Evolutionary conservation across 2,329 filamentous ascomycete species (phyloP).

Genomic region (Claviceps arundinis): DNA sequence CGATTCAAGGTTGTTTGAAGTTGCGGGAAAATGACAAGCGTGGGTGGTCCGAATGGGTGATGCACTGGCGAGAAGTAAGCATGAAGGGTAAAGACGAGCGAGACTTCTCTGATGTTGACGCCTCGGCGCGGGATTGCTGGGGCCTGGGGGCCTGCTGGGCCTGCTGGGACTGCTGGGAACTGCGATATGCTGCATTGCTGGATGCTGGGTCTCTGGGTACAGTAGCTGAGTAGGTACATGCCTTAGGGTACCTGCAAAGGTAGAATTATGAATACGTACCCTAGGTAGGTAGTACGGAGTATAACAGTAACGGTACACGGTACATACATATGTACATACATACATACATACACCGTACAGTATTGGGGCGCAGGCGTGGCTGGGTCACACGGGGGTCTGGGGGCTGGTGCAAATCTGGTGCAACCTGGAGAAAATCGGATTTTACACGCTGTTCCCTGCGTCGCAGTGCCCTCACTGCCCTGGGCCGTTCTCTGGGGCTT

Average conservation of each 20-base stretch:
- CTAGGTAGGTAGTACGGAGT: too few species aligned
- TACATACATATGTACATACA: too few species aligned
- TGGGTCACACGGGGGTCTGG: not conserved
- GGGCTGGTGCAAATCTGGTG: not conserved
- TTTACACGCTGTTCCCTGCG: too few species aligned
- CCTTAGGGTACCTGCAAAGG: too few species aligned
- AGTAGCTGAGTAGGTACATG: too few species aligned
- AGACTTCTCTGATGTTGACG: constrained; percentile 2
- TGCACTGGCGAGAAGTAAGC: not conserved
- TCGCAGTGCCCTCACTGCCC: too few species aligned
- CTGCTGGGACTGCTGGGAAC: not conserved
- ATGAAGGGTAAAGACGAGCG: not conserved
- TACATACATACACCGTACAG: too few species aligned
- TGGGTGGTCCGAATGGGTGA: not conserved
- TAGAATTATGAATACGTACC: too few species aligned
- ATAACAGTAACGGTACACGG: too few species aligned
- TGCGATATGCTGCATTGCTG: not conserved
- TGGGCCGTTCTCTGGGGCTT: too few species aligned
- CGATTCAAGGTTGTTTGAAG: not conserved
- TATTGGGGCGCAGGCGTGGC: not conserved
- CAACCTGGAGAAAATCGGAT: too few species aligned
- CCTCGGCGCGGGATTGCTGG: not conserved
- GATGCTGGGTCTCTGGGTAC: not conserved
- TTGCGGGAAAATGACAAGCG: not conserved
- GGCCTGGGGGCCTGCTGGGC: not conserved